These are phyloP conservation scores for Epithele typhae DNA, from an alignment of 768 basidiomycete genomes.

Conservation along the genomic window DNA sequence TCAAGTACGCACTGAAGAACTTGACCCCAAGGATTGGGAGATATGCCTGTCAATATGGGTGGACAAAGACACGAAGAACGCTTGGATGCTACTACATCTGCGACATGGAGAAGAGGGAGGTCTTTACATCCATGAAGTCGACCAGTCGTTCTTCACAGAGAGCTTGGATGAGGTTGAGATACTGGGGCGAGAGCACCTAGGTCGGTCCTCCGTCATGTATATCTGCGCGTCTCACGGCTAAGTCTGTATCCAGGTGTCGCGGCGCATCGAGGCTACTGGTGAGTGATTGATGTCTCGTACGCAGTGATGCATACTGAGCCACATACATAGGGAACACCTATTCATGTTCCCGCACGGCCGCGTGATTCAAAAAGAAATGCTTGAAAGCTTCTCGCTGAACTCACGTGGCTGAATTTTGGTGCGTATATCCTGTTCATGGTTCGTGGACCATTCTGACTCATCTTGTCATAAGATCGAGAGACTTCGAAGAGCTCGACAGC, in stretches of 20 bases:
- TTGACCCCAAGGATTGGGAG: background rate
- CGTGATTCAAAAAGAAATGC: background rate
- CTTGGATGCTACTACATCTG: constrained; percentile 7
- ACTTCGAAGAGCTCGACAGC: constrained; percentile 15
- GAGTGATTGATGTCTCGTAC: background rate
- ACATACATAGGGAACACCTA: background rate
- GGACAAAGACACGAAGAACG: background rate
- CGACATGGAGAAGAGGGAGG: background rate
- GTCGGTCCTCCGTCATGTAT: background rate
- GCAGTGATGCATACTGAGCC: background rate
- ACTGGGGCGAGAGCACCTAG: background rate
- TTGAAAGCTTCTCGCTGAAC: constrained; percentile 1
- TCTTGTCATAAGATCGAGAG: constrained; percentile 4
- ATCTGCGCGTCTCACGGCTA: background rate
- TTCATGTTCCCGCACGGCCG: constrained; percentile 17
- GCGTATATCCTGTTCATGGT: background rate
- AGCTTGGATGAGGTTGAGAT: background rate
- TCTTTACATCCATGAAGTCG: background rate
- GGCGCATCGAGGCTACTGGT: background rate
- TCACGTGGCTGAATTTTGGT: constrained; percentile 15
- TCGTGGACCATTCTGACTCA: background rate
- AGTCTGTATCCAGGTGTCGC: background rate
- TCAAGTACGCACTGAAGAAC: background rate
- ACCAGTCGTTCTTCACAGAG: background rate
- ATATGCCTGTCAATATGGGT: background rate